Evolutionary conservation across 805 yeast genomes (phyloP).

Genomic region (Zygosaccharomyces lentus): DNA sequence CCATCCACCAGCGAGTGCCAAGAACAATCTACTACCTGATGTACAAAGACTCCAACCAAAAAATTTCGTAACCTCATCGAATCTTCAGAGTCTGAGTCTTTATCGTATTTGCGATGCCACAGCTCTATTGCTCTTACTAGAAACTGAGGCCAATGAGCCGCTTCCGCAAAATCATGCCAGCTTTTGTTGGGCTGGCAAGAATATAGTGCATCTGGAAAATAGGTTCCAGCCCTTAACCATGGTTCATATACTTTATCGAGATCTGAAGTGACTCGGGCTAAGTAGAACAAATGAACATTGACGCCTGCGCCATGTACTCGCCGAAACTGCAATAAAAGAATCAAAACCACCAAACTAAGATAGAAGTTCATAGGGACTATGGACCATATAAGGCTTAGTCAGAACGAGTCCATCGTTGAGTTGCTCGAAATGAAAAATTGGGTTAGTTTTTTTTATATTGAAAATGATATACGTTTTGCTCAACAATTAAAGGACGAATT

Average conservation of each 20-base stretch:
- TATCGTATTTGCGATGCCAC: constrained; percentile 36
- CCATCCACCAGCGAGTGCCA: constrained; percentile 59
- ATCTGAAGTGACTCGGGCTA: constrained; percentile 29
- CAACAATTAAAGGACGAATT: background rate
- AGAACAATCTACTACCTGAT: constrained; percentile 59
- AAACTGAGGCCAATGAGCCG: constrained; percentile 69
- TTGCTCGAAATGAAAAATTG: background rate
- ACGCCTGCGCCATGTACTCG: constrained; percentile 22
- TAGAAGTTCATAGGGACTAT: background rate
- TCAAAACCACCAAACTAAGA: background rate
- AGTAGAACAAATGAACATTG: constrained; percentile 21
- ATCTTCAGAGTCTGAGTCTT: constrained; percentile 14
- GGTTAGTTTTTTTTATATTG: background rate
- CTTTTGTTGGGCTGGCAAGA: constrained; percentile 51
- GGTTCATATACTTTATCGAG: constrained; percentile 31
- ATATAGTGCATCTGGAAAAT: constrained; percentile 68
- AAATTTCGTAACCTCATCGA: constrained; percentile 46
- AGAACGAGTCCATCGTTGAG: background rate
- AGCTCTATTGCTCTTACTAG: constrained; percentile 43
- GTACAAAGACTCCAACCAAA: constrained; percentile 53
- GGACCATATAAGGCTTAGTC: background rate
- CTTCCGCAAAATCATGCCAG: constrained; percentile 45
- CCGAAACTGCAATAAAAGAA: background rate
- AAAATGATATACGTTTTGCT: background rate
- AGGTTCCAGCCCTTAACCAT: constrained; percentile 53